A percentile compares a stretch with the other conserved stretches of the same genome.
phyloP scores from a whole-genome alignment of 306 rosid genomes.

The Bauhinia variegata region DNA sequence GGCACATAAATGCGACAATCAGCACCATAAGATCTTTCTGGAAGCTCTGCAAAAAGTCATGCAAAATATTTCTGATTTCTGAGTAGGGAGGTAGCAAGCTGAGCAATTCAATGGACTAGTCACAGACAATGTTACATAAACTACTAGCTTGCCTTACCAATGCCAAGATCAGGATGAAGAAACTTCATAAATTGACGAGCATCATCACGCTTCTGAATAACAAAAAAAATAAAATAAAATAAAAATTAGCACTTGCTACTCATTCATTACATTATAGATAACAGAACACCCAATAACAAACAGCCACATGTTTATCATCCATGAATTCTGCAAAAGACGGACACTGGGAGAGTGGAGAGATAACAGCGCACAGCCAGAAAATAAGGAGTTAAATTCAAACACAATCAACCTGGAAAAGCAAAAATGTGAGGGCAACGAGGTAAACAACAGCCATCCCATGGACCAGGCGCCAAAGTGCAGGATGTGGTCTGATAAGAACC shows the following conservation, averaged over 20 bases:
- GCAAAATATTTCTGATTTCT: conserved; percentile 33
- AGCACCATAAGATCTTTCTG: conserved; percentile 95
- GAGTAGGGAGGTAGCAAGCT: too few relatives aligned
- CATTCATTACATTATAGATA: conserved; percentile 21
- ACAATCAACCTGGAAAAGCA: conserved; percentile 89
- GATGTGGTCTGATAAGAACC: conserved; percentile 97
- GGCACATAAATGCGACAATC: conserved; percentile 94
- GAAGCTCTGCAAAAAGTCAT: conserved; percentile 72
- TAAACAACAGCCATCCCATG: conserved; percentile 99
- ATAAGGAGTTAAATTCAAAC: conserved; percentile 3
- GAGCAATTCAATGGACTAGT: conserved; percentile 18
- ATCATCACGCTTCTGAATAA: conserved; percentile 90
- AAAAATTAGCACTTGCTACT: conserved; percentile 30
- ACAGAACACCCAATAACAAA: conserved; percentile 14
- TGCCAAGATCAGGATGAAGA: conserved; percentile 97
- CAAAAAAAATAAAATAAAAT: too few relatives aligned
- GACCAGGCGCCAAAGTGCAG: conserved; percentile 98
- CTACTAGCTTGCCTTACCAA: conserved; percentile 66
- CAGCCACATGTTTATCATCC: neutral
- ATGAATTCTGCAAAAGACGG: neutral
- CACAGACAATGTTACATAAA: conserved; percentile 29
- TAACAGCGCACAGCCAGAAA: neutral
- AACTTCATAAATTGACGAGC: conserved; percentile 98
- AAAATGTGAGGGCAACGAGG: conserved; percentile 90
- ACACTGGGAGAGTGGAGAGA: conserved; percentile 1